Percentiles rank a stretch among this genome's conserved stretches.
Evolutionary conservation across 495 filamentous ascomycete genomes (phyloP).

Genomic region (Xylaria nigripes): DNA sequence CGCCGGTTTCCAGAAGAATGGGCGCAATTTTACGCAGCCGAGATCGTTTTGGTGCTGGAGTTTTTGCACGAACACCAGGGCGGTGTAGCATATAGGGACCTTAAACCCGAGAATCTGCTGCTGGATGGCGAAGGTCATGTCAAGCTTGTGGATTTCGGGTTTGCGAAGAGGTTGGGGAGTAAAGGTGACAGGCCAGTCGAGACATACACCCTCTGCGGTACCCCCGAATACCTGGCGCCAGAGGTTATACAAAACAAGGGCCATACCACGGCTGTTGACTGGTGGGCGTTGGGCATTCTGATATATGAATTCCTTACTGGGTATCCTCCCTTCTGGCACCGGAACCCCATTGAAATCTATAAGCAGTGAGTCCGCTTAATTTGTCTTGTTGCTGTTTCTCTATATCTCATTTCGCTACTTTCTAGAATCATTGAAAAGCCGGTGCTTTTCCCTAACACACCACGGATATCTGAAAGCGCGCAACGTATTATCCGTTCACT

Average conservation of each 20-base stretch:
- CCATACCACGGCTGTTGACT: constrained; percentile 94
- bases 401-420: constrained; percentile 4
- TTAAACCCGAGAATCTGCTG: constrained; percentile 95
- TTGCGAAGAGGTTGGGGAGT: constrained; percentile 72
- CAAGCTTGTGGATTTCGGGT: constrained; percentile 97
- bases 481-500: constrained; percentile 77
- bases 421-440: constrained; percentile 65
- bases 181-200: constrained; percentile 51
- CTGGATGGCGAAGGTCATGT: constrained; percentile 88
- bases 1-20: constrained; percentile 79
- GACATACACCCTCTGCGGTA: constrained; percentile 95
- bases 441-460: constrained; percentile 56
- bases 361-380: constrained; percentile 52
- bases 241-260: constrained; percentile 95
- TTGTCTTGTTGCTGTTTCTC: neutral
- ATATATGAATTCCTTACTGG: constrained; percentile 95
- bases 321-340: constrained; percentile 95
- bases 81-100: constrained; percentile 85
- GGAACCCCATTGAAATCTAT: constrained; percentile 94
- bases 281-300: constrained; percentile 95
- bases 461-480: constrained; percentile 60
- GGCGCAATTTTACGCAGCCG: constrained; percentile 88
- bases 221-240: constrained; percentile 91
- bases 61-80: constrained; percentile 78
- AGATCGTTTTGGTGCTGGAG: constrained; percentile 88